phyloP scores from a whole-genome alignment of 2,329 filamentous ascomycete species.

The Verticillium tricorpus region DNA sequence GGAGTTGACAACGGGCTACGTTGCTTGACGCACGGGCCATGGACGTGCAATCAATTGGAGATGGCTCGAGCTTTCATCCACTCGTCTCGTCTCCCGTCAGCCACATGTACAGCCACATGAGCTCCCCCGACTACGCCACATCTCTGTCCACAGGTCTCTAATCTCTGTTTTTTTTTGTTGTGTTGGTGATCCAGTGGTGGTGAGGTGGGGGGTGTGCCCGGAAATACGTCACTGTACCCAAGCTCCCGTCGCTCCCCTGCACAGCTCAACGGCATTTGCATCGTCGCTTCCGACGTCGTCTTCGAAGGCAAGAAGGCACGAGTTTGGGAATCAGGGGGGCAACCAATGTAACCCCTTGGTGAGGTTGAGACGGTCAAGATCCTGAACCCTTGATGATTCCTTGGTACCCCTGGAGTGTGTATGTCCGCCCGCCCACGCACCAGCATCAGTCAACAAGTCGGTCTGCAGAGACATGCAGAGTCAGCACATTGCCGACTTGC shows the following conservation, averaged over 20 bases:
- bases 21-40: slow-evolving; percentile 1
- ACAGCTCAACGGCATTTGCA: background rate
- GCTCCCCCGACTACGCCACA: background rate
- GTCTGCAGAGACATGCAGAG: background rate
- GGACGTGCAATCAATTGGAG: background rate
- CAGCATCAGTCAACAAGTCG: background rate
- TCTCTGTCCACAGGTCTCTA: background rate
- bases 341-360: background rate
- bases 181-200: background rate
- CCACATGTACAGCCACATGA: background rate
- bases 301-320: background rate
- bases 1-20: background rate
- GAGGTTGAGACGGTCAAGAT: background rate
- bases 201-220: background rate
- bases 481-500: background rate
- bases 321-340: background rate
- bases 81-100: background rate
- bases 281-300: background rate
- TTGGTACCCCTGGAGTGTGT: background rate
- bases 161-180: background rate
- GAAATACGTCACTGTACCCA: background rate
- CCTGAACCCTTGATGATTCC: background rate
- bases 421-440: background rate
- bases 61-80: background rate
- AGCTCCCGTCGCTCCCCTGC: background rate